phyloP scores from a whole-genome alignment of 495 filamentous ascomycete species.

The Penicillium simplicissimum region DNA sequence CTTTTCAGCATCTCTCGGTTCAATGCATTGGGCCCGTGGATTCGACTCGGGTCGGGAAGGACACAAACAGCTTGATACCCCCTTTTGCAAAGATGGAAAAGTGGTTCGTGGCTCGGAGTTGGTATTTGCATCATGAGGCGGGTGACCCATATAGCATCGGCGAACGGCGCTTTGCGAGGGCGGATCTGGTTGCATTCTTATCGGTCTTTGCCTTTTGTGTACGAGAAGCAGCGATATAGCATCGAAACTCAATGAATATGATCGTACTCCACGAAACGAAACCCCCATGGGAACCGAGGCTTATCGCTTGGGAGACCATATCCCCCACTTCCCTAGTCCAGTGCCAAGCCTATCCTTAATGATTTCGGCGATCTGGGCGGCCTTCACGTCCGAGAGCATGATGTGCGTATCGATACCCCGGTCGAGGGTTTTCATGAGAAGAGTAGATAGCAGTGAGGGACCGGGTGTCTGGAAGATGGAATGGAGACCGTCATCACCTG shows the following conservation, averaged over 20 bases:
- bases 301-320: conserved; percentile 25
- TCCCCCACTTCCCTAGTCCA: conserved; percentile 43
- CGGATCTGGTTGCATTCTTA: conserved; percentile 13
- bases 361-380: conserved; percentile 36
- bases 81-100: conserved; percentile 17
- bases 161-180: conserved; percentile 24
- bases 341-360: conserved; percentile 44
- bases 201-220: conserved; percentile 12
- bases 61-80: conserved; percentile 36
- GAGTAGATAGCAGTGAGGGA: conserved; percentile 27
- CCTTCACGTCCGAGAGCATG: conserved; percentile 34
- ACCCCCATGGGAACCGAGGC: neutral
- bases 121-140: conserved; percentile 17
- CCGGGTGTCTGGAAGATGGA: conserved; percentile 35
- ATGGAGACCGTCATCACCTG: conserved; percentile 30
- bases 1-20: conserved; percentile 1
- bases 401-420: conserved; percentile 46
- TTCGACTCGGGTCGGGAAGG: neutral
- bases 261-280: neutral
- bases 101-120: conserved; percentile 35
- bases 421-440: conserved; percentile 44
- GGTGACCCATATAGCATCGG: conserved; percentile 18
- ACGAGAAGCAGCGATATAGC: conserved; percentile 20
- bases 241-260: conserved; percentile 9
- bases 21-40: neutral